A percentile compares a stretch with the other conserved stretches of the same genome.
Evolutionary conservation across 1,284 basidiomycete species (phyloP).

Genomic region (Cryptococcus jaspeensis): DNA sequence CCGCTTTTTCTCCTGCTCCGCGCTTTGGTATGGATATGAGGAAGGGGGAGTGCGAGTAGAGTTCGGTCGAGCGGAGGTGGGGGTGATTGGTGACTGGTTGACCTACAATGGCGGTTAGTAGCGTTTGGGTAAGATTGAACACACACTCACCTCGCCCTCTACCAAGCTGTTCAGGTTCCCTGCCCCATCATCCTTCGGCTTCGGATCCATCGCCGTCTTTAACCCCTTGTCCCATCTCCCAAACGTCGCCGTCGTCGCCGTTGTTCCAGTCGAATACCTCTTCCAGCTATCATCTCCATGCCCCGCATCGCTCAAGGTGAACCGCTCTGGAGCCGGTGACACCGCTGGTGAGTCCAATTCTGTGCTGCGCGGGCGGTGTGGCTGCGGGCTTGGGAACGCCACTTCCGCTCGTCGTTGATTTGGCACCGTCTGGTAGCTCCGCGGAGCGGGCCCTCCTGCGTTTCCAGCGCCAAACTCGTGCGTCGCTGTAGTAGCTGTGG

Average conservation of each 20-base stretch:
- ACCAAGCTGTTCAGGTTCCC: not conserved
- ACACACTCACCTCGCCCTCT: slow-evolving; percentile 7
- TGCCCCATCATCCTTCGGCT: not conserved
- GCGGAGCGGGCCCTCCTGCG: not conserved
- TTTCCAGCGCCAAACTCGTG: slow-evolving; percentile 17
- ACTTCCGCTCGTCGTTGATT: slow-evolving; percentile 6
- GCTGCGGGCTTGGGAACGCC: slow-evolving; percentile 11
- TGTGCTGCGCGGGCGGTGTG: slow-evolving; percentile 10
- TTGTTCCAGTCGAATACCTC: slow-evolving; percentile 28
- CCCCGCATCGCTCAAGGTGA: slow-evolving; percentile 23
- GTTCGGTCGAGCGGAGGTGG: too few relatives aligned
- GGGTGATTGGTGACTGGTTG: too few relatives aligned
- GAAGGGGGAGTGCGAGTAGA: slow-evolving; percentile 16
- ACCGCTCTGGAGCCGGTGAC: slow-evolving; percentile 6
- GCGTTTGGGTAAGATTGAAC: not conserved
- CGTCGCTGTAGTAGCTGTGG: slow-evolving; percentile 29
- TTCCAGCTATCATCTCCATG: slow-evolving; percentile 18
- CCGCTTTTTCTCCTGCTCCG: slow-evolving; percentile 42
- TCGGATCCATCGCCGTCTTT: slow-evolving; percentile 7
- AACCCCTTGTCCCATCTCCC: slow-evolving; percentile 31
- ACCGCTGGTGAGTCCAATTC: slow-evolving; percentile 7
- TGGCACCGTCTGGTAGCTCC: slow-evolving; percentile 21
- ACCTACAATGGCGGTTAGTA: not conserved
- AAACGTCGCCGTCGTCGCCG: slow-evolving; percentile 33
- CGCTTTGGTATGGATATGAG: slow-evolving; percentile 26